Base-by-base conservation (phyloP, 148 eudicot species). In the Rhododendron ovatum region DNA sequence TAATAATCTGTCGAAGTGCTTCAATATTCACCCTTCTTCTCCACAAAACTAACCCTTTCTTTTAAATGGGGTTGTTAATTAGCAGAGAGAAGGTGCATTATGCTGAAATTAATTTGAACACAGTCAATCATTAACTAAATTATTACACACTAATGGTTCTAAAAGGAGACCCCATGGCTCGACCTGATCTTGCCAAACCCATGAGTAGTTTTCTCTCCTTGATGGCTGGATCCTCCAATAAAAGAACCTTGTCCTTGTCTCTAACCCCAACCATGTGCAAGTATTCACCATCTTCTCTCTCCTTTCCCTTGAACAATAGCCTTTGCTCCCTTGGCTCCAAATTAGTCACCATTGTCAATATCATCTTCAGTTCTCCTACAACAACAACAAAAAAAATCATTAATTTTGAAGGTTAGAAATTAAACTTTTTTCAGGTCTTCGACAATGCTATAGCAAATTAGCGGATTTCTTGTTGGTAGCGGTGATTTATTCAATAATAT, bases 201-300 rank as follows among this genome's bases (percentile, higher is more conserved):
- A 83, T 88, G 80, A 78, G 95, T 84, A 78, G 95, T 86, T 92
- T 92, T 91, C 71, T 92, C 88, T 93, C 95, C 85, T 89, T 94
- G 84, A 93, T 89, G 41, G 95, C 94, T 77, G 96, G 96, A 82
- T 94, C 95, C 88, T 94, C 91, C 83, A 94, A 84, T 82, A 94
- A 75, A 5, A 94, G 84, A 77, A 94, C 91, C 74, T 94, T 94
- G 87, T 93, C 97, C 69, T 90, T 92, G 89, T 94, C 95, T 79
- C 87, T 86, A 30, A 93, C 93, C 20, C 97, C 97, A 33, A 93
- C 91, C 95, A 94, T 93, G 89, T 94, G 95, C 47, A 94, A 75
- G 81, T 89, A 77, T 33, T 94, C 95, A 75, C 79, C 15, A 33
- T 94, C 93, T 91, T 92, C 94, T 83, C 95, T 92, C 51, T 94